Evolutionary conservation across 768 basidiomycete genomes (phyloP).

Genomic region (Tricholoma saponaceum): DNA sequence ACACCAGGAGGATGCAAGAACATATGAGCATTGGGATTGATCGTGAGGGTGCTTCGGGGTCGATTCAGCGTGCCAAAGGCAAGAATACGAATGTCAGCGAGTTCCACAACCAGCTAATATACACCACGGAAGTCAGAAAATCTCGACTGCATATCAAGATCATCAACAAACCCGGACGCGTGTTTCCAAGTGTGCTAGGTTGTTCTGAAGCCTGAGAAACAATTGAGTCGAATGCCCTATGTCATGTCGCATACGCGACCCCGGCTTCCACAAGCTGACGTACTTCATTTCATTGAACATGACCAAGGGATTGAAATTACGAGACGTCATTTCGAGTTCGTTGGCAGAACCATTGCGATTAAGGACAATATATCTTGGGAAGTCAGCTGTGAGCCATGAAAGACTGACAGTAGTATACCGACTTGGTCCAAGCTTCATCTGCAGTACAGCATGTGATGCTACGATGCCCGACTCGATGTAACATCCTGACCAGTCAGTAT

Average conservation of each 20-base stretch:
- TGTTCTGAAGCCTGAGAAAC: slow-evolving; percentile 55
- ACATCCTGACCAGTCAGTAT: slow-evolving; percentile 34
- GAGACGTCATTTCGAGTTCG: slow-evolving; percentile 61
- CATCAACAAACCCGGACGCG: slow-evolving; percentile 51
- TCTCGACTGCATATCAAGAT: neutral
- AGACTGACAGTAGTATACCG: slow-evolving; percentile 17
- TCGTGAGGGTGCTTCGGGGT: slow-evolving; percentile 49
- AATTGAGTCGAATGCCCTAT: neutral
- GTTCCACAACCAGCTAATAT: slow-evolving; percentile 59
- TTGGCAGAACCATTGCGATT: slow-evolving; percentile 77
- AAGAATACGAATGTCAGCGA: slow-evolving; percentile 69
- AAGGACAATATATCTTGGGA: slow-evolving; percentile 62
- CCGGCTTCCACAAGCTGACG: slow-evolving; percentile 15
- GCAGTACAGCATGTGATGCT: slow-evolving; percentile 64
- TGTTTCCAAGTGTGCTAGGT: slow-evolving; percentile 64
- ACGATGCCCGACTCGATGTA: slow-evolving; percentile 69
- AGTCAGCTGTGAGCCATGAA: slow-evolving; percentile 5
- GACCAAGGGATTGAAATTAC: slow-evolving; percentile 59
- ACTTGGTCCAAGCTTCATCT: slow-evolving; percentile 86
- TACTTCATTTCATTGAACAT: slow-evolving; percentile 81
- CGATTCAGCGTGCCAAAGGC: slow-evolving; percentile 63
- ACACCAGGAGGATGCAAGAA: slow-evolving; percentile 72
- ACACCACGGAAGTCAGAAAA: slow-evolving; percentile 3
- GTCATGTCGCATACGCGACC: neutral
- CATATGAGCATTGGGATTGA: slow-evolving; percentile 65